Evolutionary conservation across 2,329 filamentous ascomycete species (phyloP), one percentile per base, ranked within the genome.

Genomic region (Sphaerulina vaccinii): DNA sequence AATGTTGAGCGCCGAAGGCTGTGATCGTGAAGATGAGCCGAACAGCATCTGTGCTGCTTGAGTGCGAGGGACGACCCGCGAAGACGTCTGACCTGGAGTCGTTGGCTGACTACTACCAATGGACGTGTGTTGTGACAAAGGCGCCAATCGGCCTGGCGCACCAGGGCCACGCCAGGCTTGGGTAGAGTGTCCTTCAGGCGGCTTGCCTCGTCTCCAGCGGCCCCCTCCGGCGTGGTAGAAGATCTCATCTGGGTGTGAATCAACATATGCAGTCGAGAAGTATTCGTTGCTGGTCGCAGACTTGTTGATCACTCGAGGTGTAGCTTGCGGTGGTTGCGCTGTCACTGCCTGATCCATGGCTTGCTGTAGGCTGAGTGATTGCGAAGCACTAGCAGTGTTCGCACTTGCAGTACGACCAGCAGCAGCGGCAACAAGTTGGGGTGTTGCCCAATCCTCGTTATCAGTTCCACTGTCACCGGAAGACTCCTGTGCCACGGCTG

Each of bases 141-240:
- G n/a, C n/a, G n/a, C n/a, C n/a, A n/a, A n/a, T 7, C 15, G n/a
- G 33, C 22, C 15, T 36, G 22, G 44, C 1, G 44, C 32, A 15
- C 33, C 41, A 15, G 50, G 54, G 19, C 45, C 54, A 35, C 50
- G 54, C 10, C 50, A 42, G 5, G 44, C 50, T 29, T 39, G 49
- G 18, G 32, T 33, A 13, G 18, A 38, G 18, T 29, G 45, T 19
- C 41, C 33, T 13, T 44, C 10, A 16, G 46, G 51, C n/a, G 51
- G 54, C 37, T 51, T 29, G 2, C 54, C 54, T 5, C 21, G 36
- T 22, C 46, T 39, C 48, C 53, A 54, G n/a, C 48, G 49, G 32
- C 51, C 53, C 21, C 19, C 37, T 13, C 55, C 57, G 10, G 49
- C 49, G 33, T 59, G 57, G 32, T 57, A 38, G 18, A 57, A 59